phyloP scores from a whole-genome alignment of 2,329 filamentous ascomycete species.

The Colletotrichum sp. region DNA sequence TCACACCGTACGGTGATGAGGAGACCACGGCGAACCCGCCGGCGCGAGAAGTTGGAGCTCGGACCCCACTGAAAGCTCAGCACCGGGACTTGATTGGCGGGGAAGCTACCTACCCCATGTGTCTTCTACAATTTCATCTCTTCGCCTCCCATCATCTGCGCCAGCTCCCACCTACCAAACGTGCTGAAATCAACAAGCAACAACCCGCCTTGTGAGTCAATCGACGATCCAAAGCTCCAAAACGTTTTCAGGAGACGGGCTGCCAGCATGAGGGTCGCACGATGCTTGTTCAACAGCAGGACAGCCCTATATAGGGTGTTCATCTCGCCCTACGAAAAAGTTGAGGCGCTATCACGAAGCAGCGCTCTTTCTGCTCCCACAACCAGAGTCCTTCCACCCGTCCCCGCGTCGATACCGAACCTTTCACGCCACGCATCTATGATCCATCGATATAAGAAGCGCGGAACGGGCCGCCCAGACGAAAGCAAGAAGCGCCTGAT shows the following conservation, averaged over 20 bases:
- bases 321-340: conserved; percentile 38
- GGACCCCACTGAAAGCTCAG: conserved; percentile 16
- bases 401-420: not conserved
- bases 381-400: not conserved
- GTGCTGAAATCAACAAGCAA: not conserved
- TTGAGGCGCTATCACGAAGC: conserved; percentile 27
- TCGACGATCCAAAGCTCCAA: not conserved
- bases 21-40: not conserved
- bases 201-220: not conserved
- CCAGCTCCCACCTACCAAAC: not conserved
- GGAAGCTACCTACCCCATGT: not conserved
- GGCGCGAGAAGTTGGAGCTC: conserved; percentile 2
- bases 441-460: not conserved
- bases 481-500: not conserved
- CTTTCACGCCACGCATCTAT: conserved; percentile 1
- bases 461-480: not conserved
- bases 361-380: conserved; percentile 16
- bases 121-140: not conserved
- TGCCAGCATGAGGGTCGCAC: conserved; percentile 40
- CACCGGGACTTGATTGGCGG: conserved; percentile 4
- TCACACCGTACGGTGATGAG: not conserved
- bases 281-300: conserved; percentile 49
- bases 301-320: conserved; percentile 53
- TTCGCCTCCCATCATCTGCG: not conserved
- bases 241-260: not conserved